Base-by-base conservation (phyloP, 495 filamentous ascomycete genomes). In the Aspergillus kassunensis region DNA sequence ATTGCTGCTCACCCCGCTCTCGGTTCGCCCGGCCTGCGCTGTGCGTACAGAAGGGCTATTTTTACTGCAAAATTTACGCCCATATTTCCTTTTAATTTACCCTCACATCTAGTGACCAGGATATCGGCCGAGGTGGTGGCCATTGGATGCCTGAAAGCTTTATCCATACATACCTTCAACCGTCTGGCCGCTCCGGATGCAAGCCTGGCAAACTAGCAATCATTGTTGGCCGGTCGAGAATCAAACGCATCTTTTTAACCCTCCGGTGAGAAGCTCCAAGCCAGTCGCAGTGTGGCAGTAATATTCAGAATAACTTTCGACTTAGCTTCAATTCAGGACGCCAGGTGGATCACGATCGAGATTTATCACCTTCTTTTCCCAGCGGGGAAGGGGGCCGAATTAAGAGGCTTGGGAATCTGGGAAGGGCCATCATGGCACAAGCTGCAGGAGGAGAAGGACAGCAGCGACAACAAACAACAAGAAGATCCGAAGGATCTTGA, bases 101-200 rank as follows among this genome's bases (percentile, higher is more conserved):
- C 37, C 4, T 27, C 39, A 53, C 39, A 21, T 49, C 23, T 30
- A 41, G 27, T 21, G 48, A 36, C 44, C 31, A 20, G 36, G 39
- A 37, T 29, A 50, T 30, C 21, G 29, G 41, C 43, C 44, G 25
- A 44, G 27, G 39, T 44, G 44, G 9, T 45, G 44, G 21, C 49
- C 55, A 58, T 58, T 58, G 50, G 55, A 27, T 53, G 55, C 55
- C 31, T 41, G 34, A 21, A 54, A 50, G 50, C 45, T 58, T 54
- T 34, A 27, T 46, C 40, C 18, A 39, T 41, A 12, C 19, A n/a
- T n/a, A n/a, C n/a, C n/a, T n/a, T n/a, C n/a, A n/a, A 27, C 24
- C 43, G 18, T 48, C 51, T 54, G 48, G 48, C 6, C 19, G 20
- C 24, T 27, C 9, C 9, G 24, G 24, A 27, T 27, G 24, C 24